Conservation (phyloP, 106 monocot species). For the Posidonia australis region DNA sequence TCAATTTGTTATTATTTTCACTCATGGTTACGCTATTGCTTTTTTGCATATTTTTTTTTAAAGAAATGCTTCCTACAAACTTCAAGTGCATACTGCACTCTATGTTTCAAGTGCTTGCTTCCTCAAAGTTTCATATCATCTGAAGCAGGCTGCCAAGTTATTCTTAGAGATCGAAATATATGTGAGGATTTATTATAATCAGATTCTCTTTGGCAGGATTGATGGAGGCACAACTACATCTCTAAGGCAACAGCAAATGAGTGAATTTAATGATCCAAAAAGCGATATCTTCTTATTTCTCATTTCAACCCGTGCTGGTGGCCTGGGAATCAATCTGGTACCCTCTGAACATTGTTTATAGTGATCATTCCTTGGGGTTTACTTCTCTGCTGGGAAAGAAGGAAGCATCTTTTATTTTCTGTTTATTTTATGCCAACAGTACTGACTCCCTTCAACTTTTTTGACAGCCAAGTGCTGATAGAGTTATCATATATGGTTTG, state of each 20-base stretch:
- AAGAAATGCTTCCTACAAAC: no score
- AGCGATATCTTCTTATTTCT: slow-evolving; percentile 40
- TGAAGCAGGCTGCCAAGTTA: no score
- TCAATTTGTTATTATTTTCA: no score
- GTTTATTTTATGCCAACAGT: no score
- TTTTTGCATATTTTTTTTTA: no score
- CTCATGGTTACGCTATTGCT: no score
- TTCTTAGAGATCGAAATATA: no score
- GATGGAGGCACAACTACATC: slow-evolving; percentile 35
- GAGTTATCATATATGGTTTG: slow-evolving; percentile 53
- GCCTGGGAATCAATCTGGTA: slow-evolving; percentile 49
- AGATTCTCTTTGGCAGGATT: slow-evolving; percentile 27
- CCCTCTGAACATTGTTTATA: background rate
- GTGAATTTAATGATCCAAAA: slow-evolving; percentile 32
- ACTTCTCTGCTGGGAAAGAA: background rate
- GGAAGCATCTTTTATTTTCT: background rate
- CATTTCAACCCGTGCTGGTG: slow-evolving; percentile 60
- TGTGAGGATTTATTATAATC: no score
- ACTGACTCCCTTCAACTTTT: background rate
- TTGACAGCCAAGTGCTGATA: slow-evolving; percentile 40
- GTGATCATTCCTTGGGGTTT: background rate
- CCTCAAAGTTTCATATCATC: no score
- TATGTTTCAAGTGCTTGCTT: no score
- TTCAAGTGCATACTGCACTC: no score
- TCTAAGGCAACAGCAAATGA: slow-evolving; percentile 39